These are phyloP conservation scores for Aspergillus puulaauensis DNA, from an alignment of 2,329 filamentous ascomycete species.

Conservation along the genomic window DNA sequence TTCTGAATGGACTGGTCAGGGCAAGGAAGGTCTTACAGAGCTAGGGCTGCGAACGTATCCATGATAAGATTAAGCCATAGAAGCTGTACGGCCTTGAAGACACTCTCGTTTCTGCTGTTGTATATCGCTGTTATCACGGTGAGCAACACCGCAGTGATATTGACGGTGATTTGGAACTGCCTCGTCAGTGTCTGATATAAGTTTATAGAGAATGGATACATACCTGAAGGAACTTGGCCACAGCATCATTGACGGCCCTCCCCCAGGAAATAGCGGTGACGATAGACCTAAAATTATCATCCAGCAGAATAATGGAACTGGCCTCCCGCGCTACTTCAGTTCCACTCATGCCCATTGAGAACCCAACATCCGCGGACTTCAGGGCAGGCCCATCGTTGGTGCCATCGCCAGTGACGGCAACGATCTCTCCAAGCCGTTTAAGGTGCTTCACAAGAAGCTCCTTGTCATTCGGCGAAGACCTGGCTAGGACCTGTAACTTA, in stretches of 20 bases:
- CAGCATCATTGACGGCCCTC: conserved; percentile 65
- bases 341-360: conserved; percentile 68
- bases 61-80: conserved; percentile 98
- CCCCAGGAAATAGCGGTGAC: conserved; percentile 68
- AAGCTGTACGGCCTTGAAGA: conserved; percentile 84
- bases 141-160: conserved; percentile 85
- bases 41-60: conserved; percentile 90
- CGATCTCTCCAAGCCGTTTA: conserved; percentile 61
- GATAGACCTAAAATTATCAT: conserved; percentile 66
- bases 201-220: not conserved
- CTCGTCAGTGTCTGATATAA: not conserved
- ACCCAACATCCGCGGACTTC: conserved; percentile 66
- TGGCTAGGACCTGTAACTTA: conserved; percentile 62
- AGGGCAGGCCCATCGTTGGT: conserved; percentile 67
- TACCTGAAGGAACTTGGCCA: conserved; percentile 62
- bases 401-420: conserved; percentile 64
- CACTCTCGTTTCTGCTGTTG: conserved; percentile 66
- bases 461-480: conserved; percentile 68
- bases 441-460: conserved; percentile 62
- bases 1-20: not conserved
- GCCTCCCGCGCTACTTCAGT: conserved; percentile 69
- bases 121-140: conserved; percentile 86
- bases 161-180: conserved; percentile 71
- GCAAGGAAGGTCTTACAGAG: conserved; percentile 48
- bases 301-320: conserved; percentile 65